phyloP scores from a whole-genome alignment of 164 flowering plant genomes.

The Aristolochia californica region DNA sequence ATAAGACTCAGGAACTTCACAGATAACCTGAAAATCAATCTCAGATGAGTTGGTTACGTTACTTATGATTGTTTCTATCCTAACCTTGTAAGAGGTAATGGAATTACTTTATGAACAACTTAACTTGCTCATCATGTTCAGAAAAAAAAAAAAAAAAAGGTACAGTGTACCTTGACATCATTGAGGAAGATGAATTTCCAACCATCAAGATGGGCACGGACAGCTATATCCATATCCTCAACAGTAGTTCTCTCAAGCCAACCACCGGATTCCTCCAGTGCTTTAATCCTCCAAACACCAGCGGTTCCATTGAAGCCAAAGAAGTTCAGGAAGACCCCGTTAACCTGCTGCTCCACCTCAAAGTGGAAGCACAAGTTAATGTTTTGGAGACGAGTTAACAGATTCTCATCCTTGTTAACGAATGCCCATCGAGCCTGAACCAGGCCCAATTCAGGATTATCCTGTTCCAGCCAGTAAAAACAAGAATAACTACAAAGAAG shows the following conservation, averaged over 20 bases:
- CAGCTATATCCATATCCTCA: constrained; percentile 98
- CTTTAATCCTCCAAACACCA: constrained; percentile 94
- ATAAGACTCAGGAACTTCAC: constrained; percentile 93
- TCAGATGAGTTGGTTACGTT: neutral
- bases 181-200: constrained; percentile 90
- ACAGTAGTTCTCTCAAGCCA: constrained; percentile 99
- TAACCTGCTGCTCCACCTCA: constrained; percentile 97
- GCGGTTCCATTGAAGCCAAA: constrained; percentile 98
- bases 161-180: constrained; percentile 75
- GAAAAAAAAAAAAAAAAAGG: neutral
- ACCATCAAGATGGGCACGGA: constrained; percentile 88
- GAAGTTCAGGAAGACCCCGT: constrained; percentile 80
- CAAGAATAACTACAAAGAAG: neutral
- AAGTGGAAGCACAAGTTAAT: constrained; percentile 81
- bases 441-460: constrained; percentile 69
- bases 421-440: constrained; percentile 98
- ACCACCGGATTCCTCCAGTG: constrained; percentile 91
- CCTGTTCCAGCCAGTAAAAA: constrained; percentile 29
- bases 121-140: too few relatives aligned
- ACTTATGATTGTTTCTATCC: neutral
- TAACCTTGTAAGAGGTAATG: too few relatives aligned
- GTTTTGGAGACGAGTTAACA: constrained; percentile 81
- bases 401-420: constrained; percentile 90
- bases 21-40: constrained; percentile 46
- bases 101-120: too few relatives aligned